phyloP scores from a whole-genome alignment of 768 basidiomycete genomes.

The Candolleomyces efflorescens region DNA sequence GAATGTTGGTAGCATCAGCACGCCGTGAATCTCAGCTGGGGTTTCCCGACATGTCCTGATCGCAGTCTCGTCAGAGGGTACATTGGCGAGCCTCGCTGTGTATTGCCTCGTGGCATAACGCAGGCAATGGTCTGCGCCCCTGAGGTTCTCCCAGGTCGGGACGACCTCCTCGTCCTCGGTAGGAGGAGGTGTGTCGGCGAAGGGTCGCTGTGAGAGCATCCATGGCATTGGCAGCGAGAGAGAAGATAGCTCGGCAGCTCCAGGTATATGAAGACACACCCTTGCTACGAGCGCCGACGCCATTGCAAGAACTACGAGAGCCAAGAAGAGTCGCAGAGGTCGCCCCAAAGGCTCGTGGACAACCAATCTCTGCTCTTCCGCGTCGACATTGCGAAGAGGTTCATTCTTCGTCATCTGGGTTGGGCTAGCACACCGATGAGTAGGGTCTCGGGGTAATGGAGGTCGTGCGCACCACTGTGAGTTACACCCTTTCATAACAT shows the following conservation, averaged over 20 bases:
- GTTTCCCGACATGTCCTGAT: conserved; percentile 22
- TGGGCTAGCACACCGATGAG: background rate
- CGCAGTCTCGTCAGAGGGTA: conserved; percentile 3
- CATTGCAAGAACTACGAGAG: background rate
- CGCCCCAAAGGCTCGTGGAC: background rate
- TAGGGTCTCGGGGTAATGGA: background rate
- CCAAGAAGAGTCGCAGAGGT: background rate
- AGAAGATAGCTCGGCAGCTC: background rate
- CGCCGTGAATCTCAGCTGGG: conserved; percentile 21
- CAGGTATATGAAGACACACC: background rate
- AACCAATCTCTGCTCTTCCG: background rate
- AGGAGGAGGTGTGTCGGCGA: background rate
- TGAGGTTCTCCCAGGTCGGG: conserved; percentile 13
- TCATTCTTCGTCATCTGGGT: background rate
- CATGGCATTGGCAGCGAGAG: background rate
- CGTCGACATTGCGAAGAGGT: background rate
- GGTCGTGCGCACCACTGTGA: background rate
- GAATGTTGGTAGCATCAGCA: conserved; percentile 17
- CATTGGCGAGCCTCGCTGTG: conserved; percentile 18
- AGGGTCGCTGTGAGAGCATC: background rate
- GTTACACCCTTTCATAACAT: background rate
- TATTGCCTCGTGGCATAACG: conserved; percentile 26
- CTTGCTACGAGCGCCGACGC: background rate
- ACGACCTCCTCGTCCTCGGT: conserved; percentile 13
- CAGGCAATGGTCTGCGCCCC: conserved; percentile 19